phyloP scores from a whole-genome alignment of 345 rosid genomes.

The Capsella bursapastoris region DNA sequence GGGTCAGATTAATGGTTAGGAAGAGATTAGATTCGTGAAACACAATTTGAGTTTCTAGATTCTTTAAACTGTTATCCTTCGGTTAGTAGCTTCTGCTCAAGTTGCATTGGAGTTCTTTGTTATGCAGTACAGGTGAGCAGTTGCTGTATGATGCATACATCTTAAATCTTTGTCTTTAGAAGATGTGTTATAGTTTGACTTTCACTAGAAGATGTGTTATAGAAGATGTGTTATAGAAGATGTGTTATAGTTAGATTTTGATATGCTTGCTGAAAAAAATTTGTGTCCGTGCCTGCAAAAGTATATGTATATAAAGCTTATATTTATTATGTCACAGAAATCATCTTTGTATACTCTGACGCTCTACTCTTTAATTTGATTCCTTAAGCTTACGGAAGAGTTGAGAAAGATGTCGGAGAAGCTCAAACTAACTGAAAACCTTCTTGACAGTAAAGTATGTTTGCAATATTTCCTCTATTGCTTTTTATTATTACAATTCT shows the following conservation, averaged over 20 bases:
- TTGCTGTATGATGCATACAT: slow-evolving; percentile 2
- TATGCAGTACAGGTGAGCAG: neutral
- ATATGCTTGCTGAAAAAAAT: neutral
- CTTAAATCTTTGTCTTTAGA: neutral
- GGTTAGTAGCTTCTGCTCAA: slow-evolving; percentile 14
- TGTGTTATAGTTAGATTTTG: neutral
- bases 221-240: neutral
- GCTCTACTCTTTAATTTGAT: slow-evolving; percentile 36
- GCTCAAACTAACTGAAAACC: slow-evolving; percentile 85
- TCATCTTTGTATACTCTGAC: slow-evolving; percentile 26
- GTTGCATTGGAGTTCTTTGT: neutral
- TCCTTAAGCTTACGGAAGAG: slow-evolving; percentile 83
- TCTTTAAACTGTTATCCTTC: neutral
- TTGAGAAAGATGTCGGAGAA: slow-evolving; percentile 88
- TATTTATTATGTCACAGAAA: neutral
- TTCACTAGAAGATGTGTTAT: neutral
- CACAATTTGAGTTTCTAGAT: neutral
- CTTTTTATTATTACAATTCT: neutral
- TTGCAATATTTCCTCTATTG: slow-evolving; percentile 20
- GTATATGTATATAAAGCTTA: neutral
- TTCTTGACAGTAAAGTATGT: slow-evolving; percentile 81
- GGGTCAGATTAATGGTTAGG: no score
- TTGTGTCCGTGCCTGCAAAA: neutral
- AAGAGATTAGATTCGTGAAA: no score
- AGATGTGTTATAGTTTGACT: neutral